phyloP scores from a whole-genome alignment of 2,329 filamentous ascomycete species.

The Calonectria pauciramosa region DNA sequence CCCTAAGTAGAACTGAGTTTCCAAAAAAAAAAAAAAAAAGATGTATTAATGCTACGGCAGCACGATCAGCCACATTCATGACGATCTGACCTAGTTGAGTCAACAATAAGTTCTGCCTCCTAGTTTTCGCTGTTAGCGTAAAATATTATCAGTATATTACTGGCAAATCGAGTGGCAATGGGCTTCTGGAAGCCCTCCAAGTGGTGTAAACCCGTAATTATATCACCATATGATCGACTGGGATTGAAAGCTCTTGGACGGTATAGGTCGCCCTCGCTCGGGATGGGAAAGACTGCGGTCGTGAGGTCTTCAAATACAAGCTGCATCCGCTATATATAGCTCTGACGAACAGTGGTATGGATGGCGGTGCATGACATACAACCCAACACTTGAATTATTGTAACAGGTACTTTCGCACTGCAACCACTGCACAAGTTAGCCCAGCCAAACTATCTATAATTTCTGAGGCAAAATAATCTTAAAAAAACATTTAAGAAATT shows the following conservation, averaged over 20 bases:
- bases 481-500: neutral
- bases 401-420: neutral
- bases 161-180: conserved; percentile 65
- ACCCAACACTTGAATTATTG: neutral
- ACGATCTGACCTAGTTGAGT: conserved; percentile 74
- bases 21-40: conserved; percentile 71
- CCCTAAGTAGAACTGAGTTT: conserved; percentile 68
- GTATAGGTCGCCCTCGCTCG: conserved; percentile 61
- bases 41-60: conserved; percentile 68
- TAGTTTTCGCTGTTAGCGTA: conserved; percentile 79
- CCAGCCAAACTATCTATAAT: no score
- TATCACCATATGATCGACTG: conserved; percentile 64
- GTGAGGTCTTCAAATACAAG: conserved; percentile 24
- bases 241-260: conserved; percentile 72
- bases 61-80: conserved; percentile 71
- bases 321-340: neutral
- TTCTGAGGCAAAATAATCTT: no score
- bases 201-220: conserved; percentile 66
- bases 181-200: conserved; percentile 72
- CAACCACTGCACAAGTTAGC: no score
- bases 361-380: neutral
- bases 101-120: conserved; percentile 71
- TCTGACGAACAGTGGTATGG: neutral
- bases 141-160: conserved; percentile 70
- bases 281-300: conserved; percentile 42